A percentile compares a stretch with the other conserved stretches of the same genome.
Evolutionary conservation across 148 eudicot genomes (phyloP).

Genomic region (Rhododendron williamsianum): DNA sequence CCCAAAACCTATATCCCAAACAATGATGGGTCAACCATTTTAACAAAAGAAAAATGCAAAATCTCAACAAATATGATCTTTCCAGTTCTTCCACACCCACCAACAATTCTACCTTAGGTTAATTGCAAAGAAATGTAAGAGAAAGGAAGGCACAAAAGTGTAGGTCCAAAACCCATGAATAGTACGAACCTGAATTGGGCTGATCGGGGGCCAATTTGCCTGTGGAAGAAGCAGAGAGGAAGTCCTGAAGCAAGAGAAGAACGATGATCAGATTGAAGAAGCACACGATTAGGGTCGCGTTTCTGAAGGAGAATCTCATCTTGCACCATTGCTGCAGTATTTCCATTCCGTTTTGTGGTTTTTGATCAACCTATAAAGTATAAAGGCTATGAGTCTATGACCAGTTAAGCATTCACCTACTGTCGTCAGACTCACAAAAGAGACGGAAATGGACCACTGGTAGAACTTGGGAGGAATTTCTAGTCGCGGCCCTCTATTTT

Average conservation of each 20-base stretch:
- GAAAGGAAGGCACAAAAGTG: not conserved
- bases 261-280: conserved; percentile 58
- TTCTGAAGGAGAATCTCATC: conserved; percentile 56
- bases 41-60: not conserved
- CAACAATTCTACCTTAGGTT: not conserved
- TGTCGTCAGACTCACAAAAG: not conserved
- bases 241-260: conserved; percentile 52
- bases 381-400: not conserved
- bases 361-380: not conserved
- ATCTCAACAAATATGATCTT: not conserved
- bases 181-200: conserved; percentile 32
- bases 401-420: not conserved
- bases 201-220: conserved; percentile 25
- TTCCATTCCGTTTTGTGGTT: conserved; percentile 15
- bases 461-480: not conserved
- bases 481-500: too few relatives aligned
- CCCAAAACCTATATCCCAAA: not conserved
- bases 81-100: not conserved
- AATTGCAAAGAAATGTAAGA: not conserved
- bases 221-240: conserved; percentile 44
- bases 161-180: not conserved
- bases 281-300: conserved; percentile 62
- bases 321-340: conserved; percentile 33
- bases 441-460: not conserved
- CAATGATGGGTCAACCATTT: not conserved